These are phyloP conservation scores for Suillus brevipes DNA, from an alignment of 768 basidiomycete genomes.

Conservation along the genomic window DNA sequence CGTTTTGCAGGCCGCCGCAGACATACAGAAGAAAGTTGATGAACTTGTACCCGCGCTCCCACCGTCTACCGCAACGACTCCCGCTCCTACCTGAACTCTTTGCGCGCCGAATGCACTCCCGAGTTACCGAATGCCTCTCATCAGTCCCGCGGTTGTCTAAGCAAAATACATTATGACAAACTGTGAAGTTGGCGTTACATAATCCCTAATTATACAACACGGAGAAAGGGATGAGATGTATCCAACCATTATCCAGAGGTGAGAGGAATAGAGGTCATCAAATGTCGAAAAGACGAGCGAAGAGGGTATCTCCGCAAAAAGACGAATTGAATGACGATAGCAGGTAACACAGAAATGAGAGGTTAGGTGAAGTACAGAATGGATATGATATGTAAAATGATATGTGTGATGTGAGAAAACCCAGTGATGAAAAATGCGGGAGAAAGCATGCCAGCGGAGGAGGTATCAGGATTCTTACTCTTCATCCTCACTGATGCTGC, in stretches of 20 bases:
- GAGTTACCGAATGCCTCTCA: constrained; percentile 1
- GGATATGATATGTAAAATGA: constrained; percentile 15
- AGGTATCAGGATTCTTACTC: constrained; percentile 34
- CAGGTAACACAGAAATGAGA: constrained; percentile 14
- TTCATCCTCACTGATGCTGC: constrained; percentile 76
- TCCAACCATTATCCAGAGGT: constrained; percentile 22
- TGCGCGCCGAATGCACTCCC: constrained; percentile 8
- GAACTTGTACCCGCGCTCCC: constrained; percentile 57
- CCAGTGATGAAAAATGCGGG: constrained; percentile 2
- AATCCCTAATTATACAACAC: constrained; percentile 34
- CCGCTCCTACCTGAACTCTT: constrained; percentile 22
- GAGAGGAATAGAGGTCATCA: constrained; percentile 7
- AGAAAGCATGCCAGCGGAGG: constrained; percentile 4
- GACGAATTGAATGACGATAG: constrained; percentile 18
- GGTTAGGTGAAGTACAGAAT: constrained; percentile 9
- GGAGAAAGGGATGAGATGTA: constrained; percentile 19
- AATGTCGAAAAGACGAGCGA: constrained; percentile 10
- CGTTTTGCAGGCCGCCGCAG: constrained; percentile 56
- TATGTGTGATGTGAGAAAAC: not conserved
- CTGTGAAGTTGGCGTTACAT: constrained; percentile 18
- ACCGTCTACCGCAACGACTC: constrained; percentile 27
- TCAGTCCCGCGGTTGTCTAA: constrained; percentile 12
- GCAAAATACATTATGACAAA: constrained; percentile 12
- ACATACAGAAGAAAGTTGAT: constrained; percentile 75
- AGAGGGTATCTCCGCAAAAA: constrained; percentile 29